Percentiles rank a stretch among this genome's conserved stretches.
Evolutionary conservation across 345 rosid genomes (phyloP).

Genomic region (Brassica incana): DNA sequence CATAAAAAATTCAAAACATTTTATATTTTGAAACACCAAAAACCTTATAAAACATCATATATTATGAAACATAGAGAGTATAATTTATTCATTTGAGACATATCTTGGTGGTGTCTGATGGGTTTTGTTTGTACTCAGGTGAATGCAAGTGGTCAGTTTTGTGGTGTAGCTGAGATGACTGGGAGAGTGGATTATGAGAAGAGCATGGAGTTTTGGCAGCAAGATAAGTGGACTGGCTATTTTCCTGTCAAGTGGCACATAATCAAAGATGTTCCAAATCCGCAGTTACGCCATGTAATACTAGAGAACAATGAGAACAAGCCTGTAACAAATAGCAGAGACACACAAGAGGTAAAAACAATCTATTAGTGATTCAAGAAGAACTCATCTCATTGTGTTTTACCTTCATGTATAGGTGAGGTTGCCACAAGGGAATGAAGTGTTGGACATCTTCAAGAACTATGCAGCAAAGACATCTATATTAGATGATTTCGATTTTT

Average conservation of each 20-base stretch:
- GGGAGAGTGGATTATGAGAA: slow-evolving; percentile 58
- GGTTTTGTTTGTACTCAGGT: slow-evolving; percentile 47
- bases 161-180: slow-evolving; percentile 72
- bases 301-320: slow-evolving; percentile 71
- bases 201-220: slow-evolving; percentile 79
- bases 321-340: slow-evolving; percentile 76
- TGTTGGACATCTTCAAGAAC: slow-evolving; percentile 62
- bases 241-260: slow-evolving; percentile 73
- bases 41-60: neutral
- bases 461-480: slow-evolving; percentile 54
- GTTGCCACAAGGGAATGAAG: slow-evolving; percentile 56
- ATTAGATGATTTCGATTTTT: slow-evolving; percentile 66
- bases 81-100: neutral
- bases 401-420: slow-evolving; percentile 45
- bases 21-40: neutral
- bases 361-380: neutral
- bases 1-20: no score
- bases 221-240: slow-evolving; percentile 74
- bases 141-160: slow-evolving; percentile 76
- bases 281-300: slow-evolving; percentile 57
- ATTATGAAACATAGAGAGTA: no score
- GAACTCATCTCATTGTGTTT: neutral
- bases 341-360: slow-evolving; percentile 65
- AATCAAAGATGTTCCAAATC: slow-evolving; percentile 67
- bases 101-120: neutral